Evolutionary conservation across 1,139 yeast species (phyloP).

Genomic region (Taphrina deformans): DNA sequence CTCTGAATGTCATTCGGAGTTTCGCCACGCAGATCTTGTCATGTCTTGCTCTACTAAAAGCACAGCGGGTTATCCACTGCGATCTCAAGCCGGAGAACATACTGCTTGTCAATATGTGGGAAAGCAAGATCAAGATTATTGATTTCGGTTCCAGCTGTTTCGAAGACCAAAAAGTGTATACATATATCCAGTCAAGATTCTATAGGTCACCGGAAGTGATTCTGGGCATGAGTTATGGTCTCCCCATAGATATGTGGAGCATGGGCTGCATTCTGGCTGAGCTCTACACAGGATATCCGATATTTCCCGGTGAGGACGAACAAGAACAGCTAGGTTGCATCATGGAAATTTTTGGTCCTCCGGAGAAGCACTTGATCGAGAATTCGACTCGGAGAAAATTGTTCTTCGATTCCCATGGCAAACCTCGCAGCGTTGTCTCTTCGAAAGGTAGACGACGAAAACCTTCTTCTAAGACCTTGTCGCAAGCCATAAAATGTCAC

Average conservation of each 20-base stretch:
- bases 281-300: constrained; percentile 62
- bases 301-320: constrained; percentile 71
- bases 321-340: constrained; percentile 62
- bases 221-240: constrained; percentile 71
- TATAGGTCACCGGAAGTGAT: constrained; percentile 87
- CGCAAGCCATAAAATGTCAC: constrained; percentile 41
- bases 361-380: constrained; percentile 50
- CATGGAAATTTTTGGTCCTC: constrained; percentile 64
- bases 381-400: constrained; percentile 46
- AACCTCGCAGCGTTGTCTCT: constrained; percentile 45
- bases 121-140: constrained; percentile 84
- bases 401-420: constrained; percentile 52
- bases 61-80: constrained; percentile 66
- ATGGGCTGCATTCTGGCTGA: constrained; percentile 70
- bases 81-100: constrained; percentile 96
- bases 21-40: constrained; percentile 59
- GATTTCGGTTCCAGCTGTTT: constrained; percentile 98
- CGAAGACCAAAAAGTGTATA: constrained; percentile 80
- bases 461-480: constrained; percentile 43
- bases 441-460: constrained; percentile 46
- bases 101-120: constrained; percentile 71
- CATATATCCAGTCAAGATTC: constrained; percentile 92
- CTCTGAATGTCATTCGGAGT: constrained; percentile 51
- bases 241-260: constrained; percentile 78
- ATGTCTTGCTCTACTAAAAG: constrained; percentile 64